Conservation (phyloP, 352 stramenopile genomes). For the Globisporangium echinulatum region DNA sequence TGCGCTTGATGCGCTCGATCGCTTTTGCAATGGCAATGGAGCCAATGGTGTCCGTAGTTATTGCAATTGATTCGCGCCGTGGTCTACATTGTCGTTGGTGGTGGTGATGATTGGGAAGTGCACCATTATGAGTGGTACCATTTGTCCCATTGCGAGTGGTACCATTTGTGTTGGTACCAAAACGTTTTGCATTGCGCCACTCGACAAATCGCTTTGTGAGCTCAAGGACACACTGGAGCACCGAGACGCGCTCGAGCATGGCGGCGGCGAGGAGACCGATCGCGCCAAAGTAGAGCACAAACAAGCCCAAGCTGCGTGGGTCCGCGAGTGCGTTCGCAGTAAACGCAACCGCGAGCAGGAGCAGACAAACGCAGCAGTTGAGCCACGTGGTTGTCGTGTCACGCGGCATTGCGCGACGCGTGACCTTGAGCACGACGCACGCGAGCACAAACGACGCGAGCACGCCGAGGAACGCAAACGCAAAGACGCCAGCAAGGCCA, state of each 20-base stretch:
- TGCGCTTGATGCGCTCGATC: conserved; percentile 72
- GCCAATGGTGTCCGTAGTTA: conserved; percentile 22
- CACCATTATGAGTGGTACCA: too few species aligned
- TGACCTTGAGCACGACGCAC: conserved; percentile 72
- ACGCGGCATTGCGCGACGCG: conserved; percentile 70
- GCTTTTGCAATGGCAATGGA: conserved; percentile 60
- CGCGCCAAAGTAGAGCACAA: conserved; percentile 50
- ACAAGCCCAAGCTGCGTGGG: conserved; percentile 33
- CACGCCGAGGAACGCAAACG: conserved; percentile 65
- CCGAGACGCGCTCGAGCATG: conserved; percentile 57
- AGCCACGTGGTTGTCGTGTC: conserved; percentile 59
- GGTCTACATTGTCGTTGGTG: too few species aligned
- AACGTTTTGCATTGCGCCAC: not conserved
- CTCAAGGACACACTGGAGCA: conserved; percentile 45
- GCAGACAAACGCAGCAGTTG: conserved; percentile 39
- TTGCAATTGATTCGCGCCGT: too few species aligned
- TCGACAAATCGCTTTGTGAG: conserved; percentile 30
- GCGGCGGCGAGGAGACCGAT: conserved; percentile 43
- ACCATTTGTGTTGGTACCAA: not conserved
- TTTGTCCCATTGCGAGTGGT: too few species aligned
- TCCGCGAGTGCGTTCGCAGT: conserved; percentile 49
- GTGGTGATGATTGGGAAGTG: too few species aligned
- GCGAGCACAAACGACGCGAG: conserved; percentile 64
- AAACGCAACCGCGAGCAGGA: conserved; percentile 43
- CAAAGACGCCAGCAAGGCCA: conserved; percentile 66